phyloP scores from a whole-genome alignment of 495 filamentous ascomycete genomes.

The Daldinia childiae region DNA sequence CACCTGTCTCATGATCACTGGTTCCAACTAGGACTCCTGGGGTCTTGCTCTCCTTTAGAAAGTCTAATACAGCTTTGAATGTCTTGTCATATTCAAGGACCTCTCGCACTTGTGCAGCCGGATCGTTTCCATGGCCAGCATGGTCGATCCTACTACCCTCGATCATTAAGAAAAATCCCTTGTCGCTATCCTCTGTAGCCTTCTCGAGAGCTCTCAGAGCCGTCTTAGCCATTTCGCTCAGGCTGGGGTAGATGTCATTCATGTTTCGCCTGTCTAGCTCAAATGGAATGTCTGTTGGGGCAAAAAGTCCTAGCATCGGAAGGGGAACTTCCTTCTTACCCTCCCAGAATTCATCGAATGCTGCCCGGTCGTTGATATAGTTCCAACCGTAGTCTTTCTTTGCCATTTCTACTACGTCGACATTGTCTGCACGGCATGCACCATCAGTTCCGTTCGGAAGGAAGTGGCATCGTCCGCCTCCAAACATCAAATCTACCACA shows the following conservation, averaged over 20 bases:
- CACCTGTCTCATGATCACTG: slow-evolving; percentile 96
- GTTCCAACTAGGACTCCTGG: slow-evolving; percentile 86
- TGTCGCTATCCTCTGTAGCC: slow-evolving; percentile 85
- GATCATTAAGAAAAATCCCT: slow-evolving; percentile 99
- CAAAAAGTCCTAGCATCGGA: slow-evolving; percentile 88
- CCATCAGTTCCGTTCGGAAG: slow-evolving; percentile 77
- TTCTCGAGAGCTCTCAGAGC: slow-evolving; percentile 79
- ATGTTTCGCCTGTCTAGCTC: slow-evolving; percentile 87
- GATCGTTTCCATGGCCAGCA: slow-evolving; percentile 94
- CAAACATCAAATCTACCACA: slow-evolving; percentile 89
- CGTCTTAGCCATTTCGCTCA: slow-evolving; percentile 90
- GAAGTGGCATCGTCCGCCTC: slow-evolving; percentile 94
- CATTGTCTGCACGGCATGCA: slow-evolving; percentile 79
- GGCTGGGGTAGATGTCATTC: slow-evolving; percentile 82
- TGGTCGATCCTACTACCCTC: slow-evolving; percentile 97
- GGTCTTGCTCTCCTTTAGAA: slow-evolving; percentile 75
- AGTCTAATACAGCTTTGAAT: slow-evolving; percentile 83
- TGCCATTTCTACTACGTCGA: slow-evolving; percentile 74
- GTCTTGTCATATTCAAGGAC: slow-evolving; percentile 91
- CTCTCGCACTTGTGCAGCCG: slow-evolving; percentile 93
- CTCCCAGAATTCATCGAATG: slow-evolving; percentile 78
- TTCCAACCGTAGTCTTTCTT: slow-evolving; percentile 77
- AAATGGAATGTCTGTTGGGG: slow-evolving; percentile 83
- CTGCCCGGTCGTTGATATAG: slow-evolving; percentile 74
- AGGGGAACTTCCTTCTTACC: slow-evolving; percentile 75